These are phyloP conservation scores for Echria macrotheca DNA, from an alignment of 495 filamentous ascomycete species.

Conservation along the genomic window DNA sequence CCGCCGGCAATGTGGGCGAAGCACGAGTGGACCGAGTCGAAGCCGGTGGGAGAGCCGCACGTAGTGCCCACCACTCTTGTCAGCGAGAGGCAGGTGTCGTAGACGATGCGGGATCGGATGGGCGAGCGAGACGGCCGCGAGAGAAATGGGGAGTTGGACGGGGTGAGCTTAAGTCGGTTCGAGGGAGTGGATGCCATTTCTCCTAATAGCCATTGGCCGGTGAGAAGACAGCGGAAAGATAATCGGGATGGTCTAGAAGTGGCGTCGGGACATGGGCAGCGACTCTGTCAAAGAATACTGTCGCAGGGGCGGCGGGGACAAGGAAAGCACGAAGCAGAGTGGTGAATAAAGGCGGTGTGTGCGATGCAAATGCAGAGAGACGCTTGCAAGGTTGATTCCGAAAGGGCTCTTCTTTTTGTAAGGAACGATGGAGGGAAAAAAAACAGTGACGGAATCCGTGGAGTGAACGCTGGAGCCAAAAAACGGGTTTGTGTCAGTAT, in stretches of 20 bases:
- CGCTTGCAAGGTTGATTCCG: neutral
- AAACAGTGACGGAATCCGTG: neutral
- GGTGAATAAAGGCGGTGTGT: neutral
- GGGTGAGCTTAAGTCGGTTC: slow-evolving; percentile 68
- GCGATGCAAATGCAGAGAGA: neutral
- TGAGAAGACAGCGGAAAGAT: slow-evolving; percentile 2
- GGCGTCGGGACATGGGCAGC: slow-evolving; percentile 14
- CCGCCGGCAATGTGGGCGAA: slow-evolving; percentile 92
- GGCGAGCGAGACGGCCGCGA: slow-evolving; percentile 59
- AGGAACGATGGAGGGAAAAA: neutral
- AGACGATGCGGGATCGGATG: slow-evolving; percentile 32
- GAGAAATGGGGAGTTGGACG: slow-evolving; percentile 69
- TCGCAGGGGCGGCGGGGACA: neutral
- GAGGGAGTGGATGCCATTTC: slow-evolving; percentile 55
- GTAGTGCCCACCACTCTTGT: slow-evolving; percentile 86
- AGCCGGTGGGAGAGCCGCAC: slow-evolving; percentile 75
- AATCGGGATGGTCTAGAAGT: slow-evolving; percentile 9
- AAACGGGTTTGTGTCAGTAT: neutral
- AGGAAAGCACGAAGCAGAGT: neutral
- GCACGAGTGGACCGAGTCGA: slow-evolving; percentile 69
- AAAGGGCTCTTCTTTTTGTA: neutral
- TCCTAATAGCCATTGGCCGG: slow-evolving; percentile 43
- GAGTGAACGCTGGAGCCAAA: slow-evolving; percentile 7
- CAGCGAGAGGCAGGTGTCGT: slow-evolving; percentile 59
- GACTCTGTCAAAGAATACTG: neutral